Base-by-base conservation (phyloP, 129 eudicot genomes). In the Gnaphalium uliginosum region DNA sequence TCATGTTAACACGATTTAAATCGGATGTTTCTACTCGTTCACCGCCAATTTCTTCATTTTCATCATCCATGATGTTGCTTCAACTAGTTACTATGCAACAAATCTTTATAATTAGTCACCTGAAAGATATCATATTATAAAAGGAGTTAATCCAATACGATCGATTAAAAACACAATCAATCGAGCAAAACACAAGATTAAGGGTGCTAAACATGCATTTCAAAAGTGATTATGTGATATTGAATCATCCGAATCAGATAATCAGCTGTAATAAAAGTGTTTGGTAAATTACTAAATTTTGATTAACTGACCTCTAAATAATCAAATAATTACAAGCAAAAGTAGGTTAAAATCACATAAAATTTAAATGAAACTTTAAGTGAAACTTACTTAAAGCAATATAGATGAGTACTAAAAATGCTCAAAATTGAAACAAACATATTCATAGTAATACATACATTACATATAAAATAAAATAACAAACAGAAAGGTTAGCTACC, bases 51-150 rank as follows among this genome's bases (percentile, higher is more conserved):
- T 51, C 61, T 15, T 66, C 61, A 75, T 81, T 79, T 72, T 51
- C 72, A 69, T 69, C 73, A 9, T 79, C 83, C 83, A 79, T 79
- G 83, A 23, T 79, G 9, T 51, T 61, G 74, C 69, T 73, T 56
- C 50, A 41, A 21, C 41, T 65, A 66, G 74, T 54, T 66, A n/a
- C 39, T 37, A 66, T 35, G 75, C 78, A 10, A 79, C 37, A 41
- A 8, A 54, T 54, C 5, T 73, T 73, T 66, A 66, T 56, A 46
- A 68, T 71, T 33, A 54, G 18, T 72, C 73, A 72, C 83, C 83
- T 72, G 78, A 64, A 10, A 53, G 30, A 37, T 51, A 71, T 23
- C 50, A 46, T 27, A 27, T 61, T 19, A 53, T 41, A 4, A 3
- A 48, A 39, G 60, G 57, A 15, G 72, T 71, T 53, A 71, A 50